Evolutionary conservation across 2,329 filamentous ascomycete species (phyloP).

Genomic region (Penicillium janthinellum): DNA sequence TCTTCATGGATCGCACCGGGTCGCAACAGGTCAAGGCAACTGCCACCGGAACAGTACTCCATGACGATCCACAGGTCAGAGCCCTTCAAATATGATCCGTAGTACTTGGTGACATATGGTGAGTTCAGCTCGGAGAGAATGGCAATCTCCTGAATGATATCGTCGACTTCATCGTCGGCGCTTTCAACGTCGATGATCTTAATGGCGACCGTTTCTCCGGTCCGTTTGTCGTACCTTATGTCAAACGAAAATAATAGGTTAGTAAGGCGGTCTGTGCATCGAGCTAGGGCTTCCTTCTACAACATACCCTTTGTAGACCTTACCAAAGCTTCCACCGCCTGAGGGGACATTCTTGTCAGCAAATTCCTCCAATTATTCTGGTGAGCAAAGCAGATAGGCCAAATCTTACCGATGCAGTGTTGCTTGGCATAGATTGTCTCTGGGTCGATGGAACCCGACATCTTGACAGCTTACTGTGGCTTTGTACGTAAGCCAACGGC

Average conservation of each 20-base stretch:
- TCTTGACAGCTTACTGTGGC: slow-evolving; percentile 25
- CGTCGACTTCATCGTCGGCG: slow-evolving; percentile 97
- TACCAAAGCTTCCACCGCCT: slow-evolving; percentile 97
- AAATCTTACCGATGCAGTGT: slow-evolving; percentile 74
- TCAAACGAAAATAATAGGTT: background rate
- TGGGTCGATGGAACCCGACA: slow-evolving; percentile 70
- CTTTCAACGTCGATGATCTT: slow-evolving; percentile 99
- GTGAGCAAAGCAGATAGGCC: background rate
- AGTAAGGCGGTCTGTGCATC: background rate
- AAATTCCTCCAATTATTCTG: background rate
- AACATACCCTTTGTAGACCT: slow-evolving; percentile 92
- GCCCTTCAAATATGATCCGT: slow-evolving; percentile 93
- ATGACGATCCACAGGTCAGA: slow-evolving; percentile 99
- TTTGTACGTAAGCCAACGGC: background rate
- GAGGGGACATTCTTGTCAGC: slow-evolving; percentile 7
- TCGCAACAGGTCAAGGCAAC: slow-evolving; percentile 94
- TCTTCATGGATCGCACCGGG: slow-evolving; percentile 88
- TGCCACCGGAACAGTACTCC: slow-evolving; percentile 97
- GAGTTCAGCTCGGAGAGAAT: slow-evolving; percentile 96
- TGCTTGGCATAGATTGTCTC: slow-evolving; percentile 92
- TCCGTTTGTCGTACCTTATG: slow-evolving; percentile 82
- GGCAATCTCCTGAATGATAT: slow-evolving; percentile 98
- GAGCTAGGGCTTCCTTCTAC: background rate
- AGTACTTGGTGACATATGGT: slow-evolving; percentile 95
- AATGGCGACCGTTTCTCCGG: slow-evolving; percentile 91